These are phyloP conservation scores for Leccinum variabile DNA, from an alignment of 1,284 basidiomycete genomes.

Conservation along the genomic window DNA sequence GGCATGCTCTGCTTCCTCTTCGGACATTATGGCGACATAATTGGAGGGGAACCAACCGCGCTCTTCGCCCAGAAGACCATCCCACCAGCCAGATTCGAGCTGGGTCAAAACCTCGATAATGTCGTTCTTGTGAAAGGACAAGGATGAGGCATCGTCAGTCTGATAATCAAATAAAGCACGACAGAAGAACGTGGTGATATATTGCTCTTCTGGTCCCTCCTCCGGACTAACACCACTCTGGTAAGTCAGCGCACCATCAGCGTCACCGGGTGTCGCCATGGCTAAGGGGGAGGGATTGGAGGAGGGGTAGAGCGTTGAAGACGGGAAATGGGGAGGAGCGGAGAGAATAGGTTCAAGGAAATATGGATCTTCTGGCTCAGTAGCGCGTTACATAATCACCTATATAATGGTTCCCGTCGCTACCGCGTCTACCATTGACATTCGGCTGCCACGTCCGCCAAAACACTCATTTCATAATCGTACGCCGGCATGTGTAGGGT, in stretches of 20 bases:
- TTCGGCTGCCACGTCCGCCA: slow-evolving; percentile 14
- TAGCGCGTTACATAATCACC: slow-evolving; percentile 28
- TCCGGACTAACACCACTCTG: slow-evolving; percentile 29
- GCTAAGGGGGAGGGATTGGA: slow-evolving; percentile 2
- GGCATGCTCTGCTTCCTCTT: slow-evolving; percentile 74
- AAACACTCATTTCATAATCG: slow-evolving; percentile 13
- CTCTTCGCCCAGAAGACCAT: slow-evolving; percentile 85
- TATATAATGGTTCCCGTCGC: slow-evolving; percentile 16
- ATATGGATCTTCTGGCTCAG: slow-evolving; percentile 16
- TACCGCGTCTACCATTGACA: slow-evolving; percentile 12
- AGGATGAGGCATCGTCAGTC: slow-evolving; percentile 83
- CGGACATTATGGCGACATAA: slow-evolving; percentile 81
- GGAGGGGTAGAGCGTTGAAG: slow-evolving; percentile 9
- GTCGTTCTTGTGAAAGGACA: slow-evolving; percentile 85
- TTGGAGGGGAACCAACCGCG: slow-evolving; percentile 99
- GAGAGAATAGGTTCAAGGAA: slow-evolving; percentile 15
- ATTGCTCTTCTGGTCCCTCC: slow-evolving; percentile 52
- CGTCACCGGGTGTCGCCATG: slow-evolving; percentile 23
- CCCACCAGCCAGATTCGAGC: slow-evolving; percentile 98
- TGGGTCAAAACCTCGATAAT: slow-evolving; percentile 93
- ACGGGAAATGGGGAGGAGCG: slow-evolving; percentile 16
- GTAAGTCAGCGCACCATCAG: slow-evolving; percentile 25
- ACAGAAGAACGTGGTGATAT: slow-evolving; percentile 78
- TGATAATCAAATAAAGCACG: slow-evolving; percentile 92
- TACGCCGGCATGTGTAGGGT: neutral